Conservation (phyloP, 140 eudicot species). For the Oenanthe javanica region DNA sequence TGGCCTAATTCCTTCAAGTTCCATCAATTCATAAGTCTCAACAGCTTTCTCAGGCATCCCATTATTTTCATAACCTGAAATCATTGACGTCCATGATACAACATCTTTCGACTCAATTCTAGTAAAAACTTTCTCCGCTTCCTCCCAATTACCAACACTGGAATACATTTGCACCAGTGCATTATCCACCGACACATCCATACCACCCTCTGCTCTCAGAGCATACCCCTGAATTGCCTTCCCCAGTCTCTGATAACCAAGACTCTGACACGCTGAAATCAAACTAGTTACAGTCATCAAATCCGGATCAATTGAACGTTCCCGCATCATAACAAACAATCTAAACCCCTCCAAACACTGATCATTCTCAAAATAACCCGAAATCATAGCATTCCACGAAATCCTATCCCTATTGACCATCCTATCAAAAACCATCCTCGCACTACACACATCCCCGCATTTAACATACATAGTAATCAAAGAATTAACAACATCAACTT, state of each 20-base stretch:
- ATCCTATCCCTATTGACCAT: slow-evolving; percentile 67
- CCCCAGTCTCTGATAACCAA: slow-evolving; percentile 55
- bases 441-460: slow-evolving; percentile 51
- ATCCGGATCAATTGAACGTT: slow-evolving; percentile 44
- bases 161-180: slow-evolving; percentile 67
- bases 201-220: slow-evolving; percentile 34
- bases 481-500: slow-evolving; percentile 64
- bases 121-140: slow-evolving; percentile 59
- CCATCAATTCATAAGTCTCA: slow-evolving; percentile 56
- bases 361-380: slow-evolving; percentile 77
- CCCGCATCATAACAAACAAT: slow-evolving; percentile 58
- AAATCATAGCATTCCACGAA: slow-evolving; percentile 89
- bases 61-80: slow-evolving; percentile 68
- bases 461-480: slow-evolving; percentile 78
- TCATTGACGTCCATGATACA: slow-evolving; percentile 88
- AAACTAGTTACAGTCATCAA: slow-evolving; percentile 78
- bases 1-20: slow-evolving; percentile 42
- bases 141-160: slow-evolving; percentile 45
- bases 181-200: slow-evolving; percentile 54
- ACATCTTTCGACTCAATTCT: slow-evolving; percentile 61
- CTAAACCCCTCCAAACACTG: slow-evolving; percentile 49
- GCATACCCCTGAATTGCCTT: slow-evolving; percentile 62
- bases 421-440: slow-evolving; percentile 58
- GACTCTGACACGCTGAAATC: slow-evolving; percentile 64
- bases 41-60: slow-evolving; percentile 61